These are phyloP conservation scores for Diplodia sapinea DNA, from an alignment of 2,329 filamentous ascomycete genomes.

Conservation along the genomic window DNA sequence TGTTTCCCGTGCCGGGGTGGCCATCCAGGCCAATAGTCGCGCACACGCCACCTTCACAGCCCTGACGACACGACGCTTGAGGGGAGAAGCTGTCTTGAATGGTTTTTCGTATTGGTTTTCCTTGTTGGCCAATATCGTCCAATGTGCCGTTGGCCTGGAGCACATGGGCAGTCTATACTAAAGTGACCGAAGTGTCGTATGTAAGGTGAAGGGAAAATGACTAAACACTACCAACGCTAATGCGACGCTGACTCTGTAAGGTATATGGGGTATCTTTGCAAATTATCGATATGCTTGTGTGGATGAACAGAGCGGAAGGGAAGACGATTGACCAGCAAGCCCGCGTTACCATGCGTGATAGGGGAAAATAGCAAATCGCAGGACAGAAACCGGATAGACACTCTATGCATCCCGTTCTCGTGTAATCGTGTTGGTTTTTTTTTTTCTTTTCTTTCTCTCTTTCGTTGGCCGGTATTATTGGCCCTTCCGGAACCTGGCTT, in stretches of 20 bases:
- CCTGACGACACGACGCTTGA: background rate
- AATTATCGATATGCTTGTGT: background rate
- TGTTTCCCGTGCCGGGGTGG: background rate
- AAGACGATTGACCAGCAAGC: slow-evolving; percentile 22
- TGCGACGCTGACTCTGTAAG: slow-evolving; percentile 21
- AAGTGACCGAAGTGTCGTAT: background rate
- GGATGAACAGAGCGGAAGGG: background rate
- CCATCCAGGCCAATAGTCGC: background rate
- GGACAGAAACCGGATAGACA: slow-evolving; percentile 1
- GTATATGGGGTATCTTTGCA: slow-evolving; percentile 32
- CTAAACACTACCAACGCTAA: slow-evolving; percentile 22
- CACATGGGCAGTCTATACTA: background rate
- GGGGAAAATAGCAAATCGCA: background rate
- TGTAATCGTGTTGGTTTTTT: slow-evolving; percentile 1
- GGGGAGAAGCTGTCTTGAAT: background rate
- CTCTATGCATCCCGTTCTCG: slow-evolving; percentile 19
- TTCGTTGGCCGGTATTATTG: background rate
- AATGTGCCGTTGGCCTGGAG: background rate
- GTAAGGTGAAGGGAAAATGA: background rate
- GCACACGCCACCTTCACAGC: slow-evolving; percentile 17
- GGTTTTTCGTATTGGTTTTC: background rate
- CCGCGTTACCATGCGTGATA: background rate
- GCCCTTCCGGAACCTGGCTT: slow-evolving; percentile 2
- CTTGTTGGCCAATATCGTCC: background rate
- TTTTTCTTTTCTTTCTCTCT: background rate